phyloP scores from a whole-genome alignment of 495 filamentous ascomycete genomes.

The Bacidia gigantensis region DNA sequence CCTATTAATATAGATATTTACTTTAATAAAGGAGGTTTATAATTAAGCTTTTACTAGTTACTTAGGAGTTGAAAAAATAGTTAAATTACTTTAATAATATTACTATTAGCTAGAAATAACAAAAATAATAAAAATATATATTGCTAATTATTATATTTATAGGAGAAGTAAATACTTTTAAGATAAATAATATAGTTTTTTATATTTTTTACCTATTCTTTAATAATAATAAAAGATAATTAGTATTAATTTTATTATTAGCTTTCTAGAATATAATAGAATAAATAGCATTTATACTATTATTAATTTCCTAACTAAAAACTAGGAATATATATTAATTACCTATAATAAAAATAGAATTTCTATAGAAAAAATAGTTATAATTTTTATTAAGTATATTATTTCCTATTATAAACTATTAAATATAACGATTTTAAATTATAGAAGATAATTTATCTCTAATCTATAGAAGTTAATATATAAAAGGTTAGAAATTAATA shows the following conservation, averaged over 20 bases:
- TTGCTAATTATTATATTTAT: constrained; percentile 4
- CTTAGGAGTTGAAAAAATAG: not conserved
- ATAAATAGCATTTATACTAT: no score
- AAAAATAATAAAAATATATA: not conserved
- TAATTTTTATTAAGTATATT: no score
- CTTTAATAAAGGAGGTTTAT: not conserved
- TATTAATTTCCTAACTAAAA: no score
- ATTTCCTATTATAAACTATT: no score
- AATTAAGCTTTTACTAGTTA: not conserved
- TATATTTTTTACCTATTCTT: not conserved
- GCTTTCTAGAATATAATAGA: constrained; percentile 1
- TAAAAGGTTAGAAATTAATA: not conserved
- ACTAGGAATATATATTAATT: no score
- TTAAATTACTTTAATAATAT: not conserved
- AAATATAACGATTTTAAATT: no score
- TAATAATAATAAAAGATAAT: not conserved
- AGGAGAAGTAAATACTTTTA: constrained; percentile 3
- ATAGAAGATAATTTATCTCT: constrained; percentile 3
- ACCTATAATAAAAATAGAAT: no score
- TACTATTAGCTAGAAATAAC: not conserved
- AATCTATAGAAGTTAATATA: not conserved
- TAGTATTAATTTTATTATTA: not conserved
- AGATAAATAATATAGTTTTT: constrained; percentile 1
- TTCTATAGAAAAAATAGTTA: no score
- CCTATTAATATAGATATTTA: not conserved